Evolutionary conservation across 305 asterid species (phyloP), one percentile per base, ranked within the genome.

Genomic region (Plantago rigida): DNA sequence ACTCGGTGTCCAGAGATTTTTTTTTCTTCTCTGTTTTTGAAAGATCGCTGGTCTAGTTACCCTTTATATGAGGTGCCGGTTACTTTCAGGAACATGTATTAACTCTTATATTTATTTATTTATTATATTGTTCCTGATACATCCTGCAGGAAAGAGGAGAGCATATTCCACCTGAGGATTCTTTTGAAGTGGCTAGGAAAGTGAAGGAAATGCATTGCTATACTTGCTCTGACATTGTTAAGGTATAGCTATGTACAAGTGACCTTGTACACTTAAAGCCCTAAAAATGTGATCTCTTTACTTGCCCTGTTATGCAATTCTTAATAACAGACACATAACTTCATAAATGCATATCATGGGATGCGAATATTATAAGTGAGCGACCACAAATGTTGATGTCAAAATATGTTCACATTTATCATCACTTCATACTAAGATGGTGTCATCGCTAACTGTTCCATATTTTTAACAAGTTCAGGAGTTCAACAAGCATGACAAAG

Each of bases 181-280:
- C 94, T 69, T 75, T 92, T 72, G 98, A 88, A 56, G 95, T 88
- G 58, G 89, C 95, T 45, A 80, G 86, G 69, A 84, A 83, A 81
- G 94, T 91, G 72, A 91, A 88, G 82, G 98, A 91, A 75, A 80
- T 75, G 82, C 81, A 88, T 76, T 84, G 98, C 79, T 92, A 92
- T 77, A 88, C 96, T 64, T 88, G 89, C 71, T 92, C 98, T 31
- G 98, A 92, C 80, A 78, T 92, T 55, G 94, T 88, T 71, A 92
- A 92, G 98, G 96, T 92, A 80, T 73, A 59, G 67, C 12, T 52
- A 52, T 62, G 51, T 29, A 46, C 31, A 48, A 41, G 36, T 46
- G 29, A 52, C 61, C 53, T 44, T 41, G 14, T 59, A 55, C 41
- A 24, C 9, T 26, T 52, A 15, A 10, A 2, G 12, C 58, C 58